Percentiles rank a stretch among this genome's conserved stretches.
Conservation (phyloP, 768 basidiomycete species). For the Russula brevipes region DNA sequence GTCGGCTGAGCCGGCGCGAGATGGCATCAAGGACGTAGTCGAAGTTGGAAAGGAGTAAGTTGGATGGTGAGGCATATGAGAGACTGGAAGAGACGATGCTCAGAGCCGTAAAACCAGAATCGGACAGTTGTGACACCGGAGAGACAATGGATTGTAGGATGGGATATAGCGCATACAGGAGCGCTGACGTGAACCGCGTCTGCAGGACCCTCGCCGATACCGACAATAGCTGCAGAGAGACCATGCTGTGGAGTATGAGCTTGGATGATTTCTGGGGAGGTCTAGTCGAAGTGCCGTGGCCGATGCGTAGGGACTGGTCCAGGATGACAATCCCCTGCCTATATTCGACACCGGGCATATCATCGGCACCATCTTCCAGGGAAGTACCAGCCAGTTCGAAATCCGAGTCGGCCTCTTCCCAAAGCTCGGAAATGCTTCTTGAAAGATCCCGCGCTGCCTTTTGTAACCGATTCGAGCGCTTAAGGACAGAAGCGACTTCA, state of each 20-base stretch:
- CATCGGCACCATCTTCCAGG: slow-evolving; percentile 19
- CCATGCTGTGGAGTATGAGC: slow-evolving; percentile 58
- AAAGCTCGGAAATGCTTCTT: slow-evolving; percentile 61
- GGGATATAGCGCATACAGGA: slow-evolving; percentile 80
- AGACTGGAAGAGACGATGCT: slow-evolving; percentile 63
- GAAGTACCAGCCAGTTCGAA: slow-evolving; percentile 28
- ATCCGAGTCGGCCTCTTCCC: slow-evolving; percentile 45
- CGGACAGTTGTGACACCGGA: slow-evolving; percentile 55
- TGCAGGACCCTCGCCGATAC: slow-evolving; percentile 67
- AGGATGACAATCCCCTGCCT: slow-evolving; percentile 15
- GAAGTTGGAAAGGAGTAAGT: slow-evolving; percentile 88
- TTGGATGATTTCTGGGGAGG: slow-evolving; percentile 38
- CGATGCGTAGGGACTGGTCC: slow-evolving; percentile 37
- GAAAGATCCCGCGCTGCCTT: slow-evolving; percentile 61
- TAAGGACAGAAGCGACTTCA: slow-evolving; percentile 13
- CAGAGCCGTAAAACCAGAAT: slow-evolving; percentile 72
- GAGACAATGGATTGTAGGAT: slow-evolving; percentile 84
- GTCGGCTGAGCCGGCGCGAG: slow-evolving; percentile 71
- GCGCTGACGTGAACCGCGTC: slow-evolving; percentile 61
- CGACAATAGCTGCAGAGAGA: slow-evolving; percentile 72
- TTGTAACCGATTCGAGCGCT: slow-evolving; percentile 47
- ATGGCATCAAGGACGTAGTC: slow-evolving; percentile 94
- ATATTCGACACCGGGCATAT: slow-evolving; percentile 15
- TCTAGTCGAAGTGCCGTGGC: slow-evolving; percentile 32
- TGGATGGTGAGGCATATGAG: slow-evolving; percentile 85